Conservation (phyloP, 306 rosid species). For the Citrullus mucosospermus region DNA sequence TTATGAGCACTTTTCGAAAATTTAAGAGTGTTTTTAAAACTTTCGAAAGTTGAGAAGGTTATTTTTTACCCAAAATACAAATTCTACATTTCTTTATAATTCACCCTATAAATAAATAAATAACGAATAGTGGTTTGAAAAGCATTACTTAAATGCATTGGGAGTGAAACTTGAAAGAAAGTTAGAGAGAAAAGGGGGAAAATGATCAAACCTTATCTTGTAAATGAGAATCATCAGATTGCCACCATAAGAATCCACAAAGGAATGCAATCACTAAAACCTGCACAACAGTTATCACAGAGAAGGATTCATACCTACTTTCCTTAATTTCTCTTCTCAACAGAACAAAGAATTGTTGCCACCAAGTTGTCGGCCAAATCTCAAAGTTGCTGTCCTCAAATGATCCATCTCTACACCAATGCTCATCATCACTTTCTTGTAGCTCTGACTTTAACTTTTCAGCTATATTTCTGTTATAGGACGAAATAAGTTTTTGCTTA, state of each 20-base stretch:
- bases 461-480: constrained; percentile 13
- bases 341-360: constrained; percentile 46
- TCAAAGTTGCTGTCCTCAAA: constrained; percentile 16
- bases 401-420: neutral
- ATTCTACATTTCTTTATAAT: too few relatives aligned
- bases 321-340: constrained; percentile 60
- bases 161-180: neutral
- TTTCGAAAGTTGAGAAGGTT: too few relatives aligned
- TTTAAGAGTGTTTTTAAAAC: too few relatives aligned
- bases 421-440: neutral
- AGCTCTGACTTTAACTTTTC: constrained; percentile 19
- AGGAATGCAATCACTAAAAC: constrained; percentile 35
- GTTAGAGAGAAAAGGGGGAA: too few relatives aligned
- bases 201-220: constrained; percentile 45
- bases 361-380: constrained; percentile 60
- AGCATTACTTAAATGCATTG: neutral
- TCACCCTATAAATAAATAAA: too few relatives aligned
- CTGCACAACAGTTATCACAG: constrained; percentile 29
- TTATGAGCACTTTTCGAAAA: too few relatives aligned
- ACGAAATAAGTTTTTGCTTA: constrained; percentile 25
- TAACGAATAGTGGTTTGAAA: too few relatives aligned
- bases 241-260: constrained; percentile 57
- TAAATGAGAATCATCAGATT: constrained; percentile 31
- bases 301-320: constrained; percentile 44
- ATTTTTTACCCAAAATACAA: too few relatives aligned